Evolutionary conservation across 139 green algal genomes (phyloP).

Genomic region (Coelastrella sp.): DNA sequence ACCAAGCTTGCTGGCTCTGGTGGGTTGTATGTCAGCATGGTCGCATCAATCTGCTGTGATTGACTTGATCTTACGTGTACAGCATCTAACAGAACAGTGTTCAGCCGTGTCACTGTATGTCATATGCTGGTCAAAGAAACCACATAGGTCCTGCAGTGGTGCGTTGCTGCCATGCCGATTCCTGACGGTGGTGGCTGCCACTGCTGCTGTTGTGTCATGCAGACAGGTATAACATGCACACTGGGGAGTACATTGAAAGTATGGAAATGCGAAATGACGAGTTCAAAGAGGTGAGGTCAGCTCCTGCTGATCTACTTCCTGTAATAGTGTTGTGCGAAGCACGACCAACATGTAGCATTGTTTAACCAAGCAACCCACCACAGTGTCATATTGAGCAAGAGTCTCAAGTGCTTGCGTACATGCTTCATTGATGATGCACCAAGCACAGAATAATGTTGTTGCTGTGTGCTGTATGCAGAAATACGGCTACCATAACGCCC

Average conservation of each 20-base stretch:
- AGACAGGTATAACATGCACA: constrained; percentile 41
- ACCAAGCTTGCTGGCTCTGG: constrained; percentile 39
- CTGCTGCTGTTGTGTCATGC: background rate
- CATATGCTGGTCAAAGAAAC: background rate
- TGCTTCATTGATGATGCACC: background rate
- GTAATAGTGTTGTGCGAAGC: too few relatives aligned
- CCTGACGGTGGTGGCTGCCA: background rate
- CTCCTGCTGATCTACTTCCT: too few relatives aligned
- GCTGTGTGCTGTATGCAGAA: background rate
- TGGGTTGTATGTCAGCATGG: background rate
- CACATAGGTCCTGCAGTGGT: background rate
- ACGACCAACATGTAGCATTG: too few relatives aligned
- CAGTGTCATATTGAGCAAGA: background rate
- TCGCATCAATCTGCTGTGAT: too few relatives aligned
- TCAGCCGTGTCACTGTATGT: background rate
- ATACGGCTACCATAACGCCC: constrained; percentile 28
- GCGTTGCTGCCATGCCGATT: background rate
- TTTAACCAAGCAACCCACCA: too few relatives aligned
- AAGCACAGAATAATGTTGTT: background rate
- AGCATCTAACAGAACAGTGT: background rate
- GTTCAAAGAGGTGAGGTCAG: constrained; percentile 6
- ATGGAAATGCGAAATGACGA: constrained; percentile 27
- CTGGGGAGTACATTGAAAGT: constrained; percentile 11
- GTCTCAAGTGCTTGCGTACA: background rate
- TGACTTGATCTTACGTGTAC: too few relatives aligned